A percentile compares a stretch with the other conserved stretches of the same genome.
phyloP scores from a whole-genome alignment of 2,329 filamentous ascomycete genomes.

The Hymenoscyphus occultus region DNA sequence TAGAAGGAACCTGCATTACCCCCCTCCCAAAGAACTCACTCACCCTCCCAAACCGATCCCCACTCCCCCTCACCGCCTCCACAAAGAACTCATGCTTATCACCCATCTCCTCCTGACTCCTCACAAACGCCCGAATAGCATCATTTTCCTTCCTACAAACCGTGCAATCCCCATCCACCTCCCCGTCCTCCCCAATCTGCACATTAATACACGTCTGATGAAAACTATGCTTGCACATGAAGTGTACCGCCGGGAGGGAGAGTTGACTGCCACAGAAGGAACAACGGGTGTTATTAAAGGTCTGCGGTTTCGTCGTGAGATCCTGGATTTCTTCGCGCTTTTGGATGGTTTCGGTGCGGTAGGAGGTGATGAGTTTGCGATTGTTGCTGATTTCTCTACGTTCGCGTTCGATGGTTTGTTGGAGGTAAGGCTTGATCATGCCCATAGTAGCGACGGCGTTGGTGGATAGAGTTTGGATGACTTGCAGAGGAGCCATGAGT shows the following conservation, averaged over 20 bases:
- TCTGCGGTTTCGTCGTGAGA: conserved; percentile 73
- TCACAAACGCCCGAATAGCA: conserved; percentile 82
- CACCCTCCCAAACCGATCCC: conserved; percentile 84
- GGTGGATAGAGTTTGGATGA: conserved; percentile 83
- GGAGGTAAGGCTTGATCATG: conserved; percentile 90
- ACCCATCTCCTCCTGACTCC: conserved; percentile 81
- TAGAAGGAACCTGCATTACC: conserved; percentile 65
- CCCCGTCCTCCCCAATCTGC: conserved; percentile 43
- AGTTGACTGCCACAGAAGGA: conserved; percentile 70
- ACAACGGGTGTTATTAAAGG: conserved; percentile 89
- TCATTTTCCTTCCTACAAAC: conserved; percentile 81
- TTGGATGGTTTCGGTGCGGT: conserved; percentile 76
- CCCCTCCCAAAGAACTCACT: conserved; percentile 94
- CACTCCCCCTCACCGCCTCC: conserved; percentile 71
- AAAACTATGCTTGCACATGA: conserved; percentile 95
- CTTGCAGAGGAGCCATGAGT: conserved; percentile 92
- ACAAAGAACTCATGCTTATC: conserved; percentile 87
- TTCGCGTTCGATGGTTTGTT: conserved; percentile 84
- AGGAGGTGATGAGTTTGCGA: conserved; percentile 75
- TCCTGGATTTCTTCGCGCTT: conserved; percentile 77
- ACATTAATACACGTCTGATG: conserved; percentile 84
- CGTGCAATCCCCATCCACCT: conserved; percentile 74
- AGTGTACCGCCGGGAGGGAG: conserved; percentile 89
- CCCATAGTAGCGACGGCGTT: conserved; percentile 92
- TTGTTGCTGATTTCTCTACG: conserved; percentile 80